Evolutionary conservation across 192 early-diverging fungal species (phyloP).

Genomic region (Rhizophagus sp.): DNA sequence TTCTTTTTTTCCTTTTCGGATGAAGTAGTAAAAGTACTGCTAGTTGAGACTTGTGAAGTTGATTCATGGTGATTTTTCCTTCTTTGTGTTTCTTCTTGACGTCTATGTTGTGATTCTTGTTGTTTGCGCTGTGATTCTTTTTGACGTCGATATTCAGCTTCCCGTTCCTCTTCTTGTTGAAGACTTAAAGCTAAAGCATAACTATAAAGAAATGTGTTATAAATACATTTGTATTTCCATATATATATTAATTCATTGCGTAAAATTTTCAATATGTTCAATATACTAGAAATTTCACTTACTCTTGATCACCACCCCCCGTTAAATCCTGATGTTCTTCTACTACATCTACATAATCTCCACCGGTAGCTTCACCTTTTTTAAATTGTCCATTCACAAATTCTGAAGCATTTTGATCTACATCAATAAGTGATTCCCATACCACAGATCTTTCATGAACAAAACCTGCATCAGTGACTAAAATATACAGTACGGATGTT

Average conservation of each 20-base stretch:
- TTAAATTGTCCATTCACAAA: conserved; percentile 64
- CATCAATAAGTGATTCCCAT: conserved; percentile 72
- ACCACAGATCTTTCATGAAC: conserved; percentile 64
- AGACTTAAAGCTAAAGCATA: conserved; percentile 44
- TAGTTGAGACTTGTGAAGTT: conserved; percentile 8
- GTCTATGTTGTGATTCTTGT: conserved; percentile 4
- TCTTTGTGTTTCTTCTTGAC: background rate
- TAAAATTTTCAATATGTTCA: background rate
- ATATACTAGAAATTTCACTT: conserved; percentile 12
- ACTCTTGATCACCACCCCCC: conserved; percentile 51
- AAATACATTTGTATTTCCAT: background rate
- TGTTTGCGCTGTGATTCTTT: conserved; percentile 25
- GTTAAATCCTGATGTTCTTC: conserved; percentile 27
- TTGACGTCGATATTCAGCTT: conserved; percentile 31
- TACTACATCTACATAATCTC: conserved; percentile 42
- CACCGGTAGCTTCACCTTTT: conserved; percentile 35
- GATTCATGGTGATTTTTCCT: conserved; percentile 1
- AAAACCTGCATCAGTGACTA: conserved; percentile 73
- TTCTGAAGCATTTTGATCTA: conserved; percentile 60
- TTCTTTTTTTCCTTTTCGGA: conserved; percentile 14
- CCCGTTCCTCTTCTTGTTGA: conserved; percentile 46
- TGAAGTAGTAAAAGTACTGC: conserved; percentile 21
- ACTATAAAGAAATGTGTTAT: conserved; percentile 26
- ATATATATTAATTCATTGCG: background rate
- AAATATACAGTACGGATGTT: conserved; percentile 54